phyloP scores from a whole-genome alignment of 2,329 filamentous ascomycete genomes.

The Colletotrichum cereale region DNA sequence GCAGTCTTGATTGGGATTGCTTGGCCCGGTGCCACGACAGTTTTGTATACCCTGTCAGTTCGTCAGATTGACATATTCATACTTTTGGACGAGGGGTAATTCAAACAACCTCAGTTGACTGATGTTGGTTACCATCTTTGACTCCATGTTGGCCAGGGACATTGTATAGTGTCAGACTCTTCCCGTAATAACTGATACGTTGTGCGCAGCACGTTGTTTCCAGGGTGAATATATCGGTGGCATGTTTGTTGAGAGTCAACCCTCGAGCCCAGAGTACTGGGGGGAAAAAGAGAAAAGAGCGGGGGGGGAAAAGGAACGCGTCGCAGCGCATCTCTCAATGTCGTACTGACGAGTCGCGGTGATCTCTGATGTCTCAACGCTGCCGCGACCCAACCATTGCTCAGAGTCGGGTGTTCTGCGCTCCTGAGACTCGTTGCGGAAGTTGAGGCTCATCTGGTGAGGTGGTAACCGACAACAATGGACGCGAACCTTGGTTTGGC shows the following conservation, averaged over 20 bases:
- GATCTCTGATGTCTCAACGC: slow-evolving; percentile 32
- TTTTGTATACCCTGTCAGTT: slow-evolving; percentile 23
- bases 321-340: slow-evolving; percentile 9
- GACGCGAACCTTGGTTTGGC: no score
- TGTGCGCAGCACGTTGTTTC: not conserved
- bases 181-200: not conserved
- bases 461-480: not conserved
- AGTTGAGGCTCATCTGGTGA: not conserved
- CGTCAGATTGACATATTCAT: not conserved
- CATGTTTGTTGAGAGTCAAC: not conserved
- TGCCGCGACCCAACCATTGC: slow-evolving; percentile 15
- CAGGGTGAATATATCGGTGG: not conserved
- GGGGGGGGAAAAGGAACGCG: not conserved
- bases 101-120: slow-evolving; percentile 4
- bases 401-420: not conserved
- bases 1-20: slow-evolving; percentile 34
- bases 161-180: not conserved
- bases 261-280: not conserved
- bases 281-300: slow-evolving; percentile 5
- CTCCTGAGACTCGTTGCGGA: not conserved
- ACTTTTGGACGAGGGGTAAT: not conserved
- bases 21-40: slow-evolving; percentile 37
- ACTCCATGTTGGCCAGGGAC: not conserved
- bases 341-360: slow-evolving; percentile 7
- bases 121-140: not conserved